Base-by-base conservation (phyloP, 129 eudicot genomes). In the Escallonia rubra region DNA sequence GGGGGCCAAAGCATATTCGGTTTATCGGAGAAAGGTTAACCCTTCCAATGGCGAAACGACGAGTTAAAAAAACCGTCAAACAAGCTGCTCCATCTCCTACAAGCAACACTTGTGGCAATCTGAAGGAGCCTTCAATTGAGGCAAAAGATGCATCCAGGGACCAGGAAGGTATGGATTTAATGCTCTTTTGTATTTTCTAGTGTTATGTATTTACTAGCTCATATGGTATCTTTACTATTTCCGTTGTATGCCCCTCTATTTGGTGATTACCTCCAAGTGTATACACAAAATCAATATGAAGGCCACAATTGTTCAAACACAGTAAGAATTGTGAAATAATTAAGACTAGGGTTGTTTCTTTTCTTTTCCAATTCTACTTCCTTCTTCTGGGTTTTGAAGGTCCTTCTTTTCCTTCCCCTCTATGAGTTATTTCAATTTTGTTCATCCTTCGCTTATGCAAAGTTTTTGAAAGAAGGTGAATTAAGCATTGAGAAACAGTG, bases 21-120 rank as follows among this genome's bases (percentile, higher is more conserved):
- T 50, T 50, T 50, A 9, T 50, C 11, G 6, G 55, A 50, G 11
- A 50, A 4, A 51, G 38, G 5, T 52, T 16, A 16, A 13, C 38
- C 42, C 13, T 62, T 73, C 56, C 72, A 73, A 86, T 86, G 91
- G 81, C 79, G 41, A 82, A 71, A 72, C 72, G 79, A 70, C 82
- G 76, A 72, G 68, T 48, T 38, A 76, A 65, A 67, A 82, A 59
- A 71, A 66, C 10, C 66, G 63, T 45, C 14, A 78, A 75, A 63
- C 60, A 66, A 68, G 7, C 78, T 16, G 74, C 41, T 8, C 42
- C 77, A 62, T 78, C 83, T 58, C 76, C 84, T 52, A 54, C 45
- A 59, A 70, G 61, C 51, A 62, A 76, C 34, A 23, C 59, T 10
- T 51, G 61, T 61, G 66, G 67, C 48, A 77, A 51, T 66, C 47